Evolutionary conservation across 1,284 basidiomycete species (phyloP).

Genomic region (Microbotryum silenes-acaulis): DNA sequence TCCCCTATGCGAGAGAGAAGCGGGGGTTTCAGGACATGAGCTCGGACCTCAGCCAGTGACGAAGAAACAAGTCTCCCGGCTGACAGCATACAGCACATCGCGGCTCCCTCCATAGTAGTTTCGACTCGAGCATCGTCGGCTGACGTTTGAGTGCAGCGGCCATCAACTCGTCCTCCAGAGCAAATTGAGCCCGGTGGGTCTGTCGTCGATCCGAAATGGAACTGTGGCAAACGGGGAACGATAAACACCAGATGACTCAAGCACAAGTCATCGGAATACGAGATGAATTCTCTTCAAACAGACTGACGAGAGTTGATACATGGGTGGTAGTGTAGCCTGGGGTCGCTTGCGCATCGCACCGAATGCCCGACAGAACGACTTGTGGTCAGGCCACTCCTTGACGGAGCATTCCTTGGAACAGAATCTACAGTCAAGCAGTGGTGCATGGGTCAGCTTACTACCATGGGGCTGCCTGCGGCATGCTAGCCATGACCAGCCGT

Average conservation of each 20-base stretch:
- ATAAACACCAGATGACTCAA: not conserved
- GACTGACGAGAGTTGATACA: not conserved
- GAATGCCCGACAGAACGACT: slow-evolving; percentile 14
- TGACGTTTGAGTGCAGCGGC: slow-evolving; percentile 5
- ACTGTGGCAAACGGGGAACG: not conserved
- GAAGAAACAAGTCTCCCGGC: too few relatives aligned
- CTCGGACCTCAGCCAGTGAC: too few relatives aligned
- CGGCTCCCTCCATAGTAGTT: slow-evolving; percentile 10
- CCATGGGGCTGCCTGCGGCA: too few relatives aligned
- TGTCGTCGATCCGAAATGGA: not conserved
- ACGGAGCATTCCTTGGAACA: slow-evolving; percentile 11
- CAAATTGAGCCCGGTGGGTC: slow-evolving; percentile 3
- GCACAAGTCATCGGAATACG: too few relatives aligned
- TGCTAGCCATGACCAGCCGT: too few relatives aligned
- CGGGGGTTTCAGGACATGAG: too few relatives aligned
- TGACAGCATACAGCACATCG: slow-evolving; percentile 14
- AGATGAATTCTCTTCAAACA: not conserved
- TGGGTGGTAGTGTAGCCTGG: slow-evolving; percentile 1
- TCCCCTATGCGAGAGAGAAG: not conserved
- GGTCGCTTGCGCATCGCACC: slow-evolving; percentile 6
- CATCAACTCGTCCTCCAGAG: slow-evolving; percentile 16
- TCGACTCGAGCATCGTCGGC: slow-evolving; percentile 5
- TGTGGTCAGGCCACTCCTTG: slow-evolving; percentile 13
- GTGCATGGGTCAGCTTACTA: too few relatives aligned
- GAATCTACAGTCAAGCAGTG: not conserved